Base-by-base conservation (phyloP, 805 yeast genomes). In the Pichia rugopelliculosa region DNA sequence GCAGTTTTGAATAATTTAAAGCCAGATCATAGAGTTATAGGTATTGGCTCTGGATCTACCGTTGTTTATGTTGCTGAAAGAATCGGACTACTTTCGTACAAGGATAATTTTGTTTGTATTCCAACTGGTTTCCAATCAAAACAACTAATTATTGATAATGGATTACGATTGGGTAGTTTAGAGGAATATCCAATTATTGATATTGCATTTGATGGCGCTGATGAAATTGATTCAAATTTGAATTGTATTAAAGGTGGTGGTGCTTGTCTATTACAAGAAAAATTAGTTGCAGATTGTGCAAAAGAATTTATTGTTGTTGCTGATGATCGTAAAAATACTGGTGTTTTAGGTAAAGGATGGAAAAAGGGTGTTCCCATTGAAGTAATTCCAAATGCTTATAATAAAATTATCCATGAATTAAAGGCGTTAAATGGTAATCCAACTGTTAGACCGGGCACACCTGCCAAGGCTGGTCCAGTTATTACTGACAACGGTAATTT, bases 231-330 rank as follows among this genome's bases (percentile, higher is more conserved):
- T 66, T 62, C 77, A 5, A 62, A 74, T 20, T 73, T 93, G 57
- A 87, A 89, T 62, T 81, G 90, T 59, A 93, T 93, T 64, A 93
- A 93, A 69, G 99, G 99, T 56, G 99, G 99, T 42, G 99, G 99
- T 38, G 99, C 97, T 2, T 93, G 99, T 66, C 73, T 89, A 53
- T 84, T 93, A 70, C 99, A 91, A 70, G 99, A 93, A 66, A 93
- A 93, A 69, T 74, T 93, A 46, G 96, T 93, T 13, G 96, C 96
- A 17, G 75, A 79, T 48, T 79, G 87, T 52, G 80, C 96, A 3
- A 70, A 76, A 49, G 77, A 76, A 57, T 89, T 91, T 60, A 72
- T 93, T 24, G 75, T 91, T 20, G 97, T 93, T 44, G 99, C 98
- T 2, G 99, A 93, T 67, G 84, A 79, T 63, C 75, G 96, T 60